A percentile compares a stretch with the other conserved stretches of the same genome.
These are phyloP conservation scores for Schizonepeta tenuifolia DNA, from an alignment of 257 asterid species.

Conservation along the genomic window DNA sequence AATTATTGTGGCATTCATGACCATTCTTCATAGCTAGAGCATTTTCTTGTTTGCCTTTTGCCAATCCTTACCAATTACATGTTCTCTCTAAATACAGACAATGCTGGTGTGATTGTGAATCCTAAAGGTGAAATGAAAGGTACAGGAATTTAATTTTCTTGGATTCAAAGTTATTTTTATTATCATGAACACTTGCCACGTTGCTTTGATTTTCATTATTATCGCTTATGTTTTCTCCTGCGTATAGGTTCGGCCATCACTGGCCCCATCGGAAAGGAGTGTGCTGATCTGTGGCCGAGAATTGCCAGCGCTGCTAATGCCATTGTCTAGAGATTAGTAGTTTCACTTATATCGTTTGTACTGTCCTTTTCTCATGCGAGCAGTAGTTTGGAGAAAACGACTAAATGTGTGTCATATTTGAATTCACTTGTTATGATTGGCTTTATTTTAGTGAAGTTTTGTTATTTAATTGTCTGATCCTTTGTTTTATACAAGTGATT, in stretches of 20 bases:
- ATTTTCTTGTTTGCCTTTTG: background rate
- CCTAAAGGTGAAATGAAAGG: conserved; percentile 82
- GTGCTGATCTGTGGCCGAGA: conserved; percentile 80
- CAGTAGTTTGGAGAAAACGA: background rate
- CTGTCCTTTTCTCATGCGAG: background rate
- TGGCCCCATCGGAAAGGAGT: conserved; percentile 74
- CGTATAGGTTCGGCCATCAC: conserved; percentile 66
- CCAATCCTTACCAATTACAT: background rate
- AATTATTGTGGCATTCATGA: background rate
- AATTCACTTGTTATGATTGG: background rate
- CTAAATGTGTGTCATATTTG: background rate
- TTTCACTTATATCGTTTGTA: background rate
- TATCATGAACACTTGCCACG: background rate
- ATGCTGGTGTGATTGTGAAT: conserved; percentile 73
- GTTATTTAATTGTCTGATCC: background rate
- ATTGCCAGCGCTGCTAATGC: conserved; percentile 77
- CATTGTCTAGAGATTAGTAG: conserved; percentile 38
- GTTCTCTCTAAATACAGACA: conserved; percentile 43
- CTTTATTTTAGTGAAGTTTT: background rate
- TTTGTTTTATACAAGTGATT: background rate
- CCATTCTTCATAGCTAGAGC: background rate
- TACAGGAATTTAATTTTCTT: background rate
- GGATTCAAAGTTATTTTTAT: too few species aligned
- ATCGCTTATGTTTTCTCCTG: background rate
- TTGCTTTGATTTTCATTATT: background rate